A percentile compares a stretch with the other conserved stretches of the same genome.
These are phyloP conservation scores for Scheffersomyces illinoinensis DNA, from an alignment of 1,139 yeast species.

Conservation along the genomic window DNA sequence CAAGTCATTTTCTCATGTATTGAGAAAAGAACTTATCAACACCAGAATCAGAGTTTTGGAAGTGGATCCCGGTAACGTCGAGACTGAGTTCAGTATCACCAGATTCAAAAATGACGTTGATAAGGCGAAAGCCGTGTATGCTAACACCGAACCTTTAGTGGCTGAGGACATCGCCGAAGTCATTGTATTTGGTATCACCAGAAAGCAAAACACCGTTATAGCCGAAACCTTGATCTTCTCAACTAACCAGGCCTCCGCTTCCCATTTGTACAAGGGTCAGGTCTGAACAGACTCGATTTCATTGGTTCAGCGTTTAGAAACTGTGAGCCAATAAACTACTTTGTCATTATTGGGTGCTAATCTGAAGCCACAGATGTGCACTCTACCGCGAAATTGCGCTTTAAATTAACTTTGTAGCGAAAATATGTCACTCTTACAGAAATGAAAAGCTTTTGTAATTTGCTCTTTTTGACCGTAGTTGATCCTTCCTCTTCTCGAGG, in stretches of 20 bases:
- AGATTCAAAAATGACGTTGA: conserved; percentile 71
- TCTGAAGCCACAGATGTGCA: not conserved
- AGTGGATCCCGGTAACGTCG: conserved; percentile 86
- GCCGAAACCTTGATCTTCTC: conserved; percentile 81
- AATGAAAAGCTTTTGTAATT: not conserved
- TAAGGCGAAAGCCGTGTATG: conserved; percentile 72
- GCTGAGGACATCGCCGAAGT: conserved; percentile 84
- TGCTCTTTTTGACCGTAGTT: not conserved
- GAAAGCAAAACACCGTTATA: conserved; percentile 73
- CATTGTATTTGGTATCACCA: conserved; percentile 68
- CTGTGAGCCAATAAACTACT: not conserved
- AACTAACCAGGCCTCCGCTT: conserved; percentile 74
- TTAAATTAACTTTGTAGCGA: not conserved
- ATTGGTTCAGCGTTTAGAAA: not conserved
- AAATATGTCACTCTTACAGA: not conserved
- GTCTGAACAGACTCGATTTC: conserved; percentile 4
- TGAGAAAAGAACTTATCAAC: conserved; percentile 75
- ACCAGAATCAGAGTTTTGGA: conserved; percentile 79
- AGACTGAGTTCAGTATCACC: conserved; percentile 80
- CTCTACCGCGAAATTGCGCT: not conserved
- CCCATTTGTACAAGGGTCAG: conserved; percentile 42
- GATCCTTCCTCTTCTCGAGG: not conserved
- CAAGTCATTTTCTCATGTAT: conserved; percentile 69
- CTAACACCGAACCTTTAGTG: conserved; percentile 68
- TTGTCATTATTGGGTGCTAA: not conserved